phyloP scores from a whole-genome alignment of 306 rosid genomes.

The Quillaja saponaria region DNA sequence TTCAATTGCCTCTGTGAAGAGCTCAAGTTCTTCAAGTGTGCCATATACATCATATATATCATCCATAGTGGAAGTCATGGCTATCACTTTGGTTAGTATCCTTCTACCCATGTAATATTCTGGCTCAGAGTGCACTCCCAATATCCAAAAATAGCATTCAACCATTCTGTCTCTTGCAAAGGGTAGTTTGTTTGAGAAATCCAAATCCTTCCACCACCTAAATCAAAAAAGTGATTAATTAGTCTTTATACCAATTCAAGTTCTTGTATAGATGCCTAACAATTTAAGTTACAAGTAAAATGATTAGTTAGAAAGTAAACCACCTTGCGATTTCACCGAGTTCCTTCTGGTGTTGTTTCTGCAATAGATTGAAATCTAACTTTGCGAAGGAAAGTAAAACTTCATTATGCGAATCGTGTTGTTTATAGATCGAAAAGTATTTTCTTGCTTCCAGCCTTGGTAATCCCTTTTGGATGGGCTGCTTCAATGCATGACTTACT shows the following conservation, averaged over 20 bases:
- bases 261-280: too few relatives aligned
- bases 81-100: constrained; percentile 17
- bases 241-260: too few relatives aligned
- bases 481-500: constrained; percentile 25
- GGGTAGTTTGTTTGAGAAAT: constrained; percentile 15
- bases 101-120: constrained; percentile 20
- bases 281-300: too few relatives aligned
- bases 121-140: constrained; percentile 29
- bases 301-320: too few relatives aligned
- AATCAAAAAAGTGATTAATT: too few relatives aligned
- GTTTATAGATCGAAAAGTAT: constrained; percentile 19
- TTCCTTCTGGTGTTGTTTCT: constrained; percentile 31
- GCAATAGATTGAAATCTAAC: constrained; percentile 33
- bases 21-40: constrained; percentile 35
- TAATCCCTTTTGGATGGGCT: constrained; percentile 19
- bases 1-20: constrained; percentile 32
- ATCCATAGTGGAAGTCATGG: constrained; percentile 8
- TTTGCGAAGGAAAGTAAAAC: constrained; percentile 24
- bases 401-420: constrained; percentile 7
- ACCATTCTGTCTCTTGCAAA: constrained; percentile 34
- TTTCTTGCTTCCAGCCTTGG: constrained; percentile 23
- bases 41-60: constrained; percentile 43
- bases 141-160: constrained; percentile 29
- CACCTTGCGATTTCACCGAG: constrained; percentile 10
- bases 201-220: constrained; percentile 43